Conservation (phyloP, 208 protist species). For the Trichomonas vaginalis region DNA sequence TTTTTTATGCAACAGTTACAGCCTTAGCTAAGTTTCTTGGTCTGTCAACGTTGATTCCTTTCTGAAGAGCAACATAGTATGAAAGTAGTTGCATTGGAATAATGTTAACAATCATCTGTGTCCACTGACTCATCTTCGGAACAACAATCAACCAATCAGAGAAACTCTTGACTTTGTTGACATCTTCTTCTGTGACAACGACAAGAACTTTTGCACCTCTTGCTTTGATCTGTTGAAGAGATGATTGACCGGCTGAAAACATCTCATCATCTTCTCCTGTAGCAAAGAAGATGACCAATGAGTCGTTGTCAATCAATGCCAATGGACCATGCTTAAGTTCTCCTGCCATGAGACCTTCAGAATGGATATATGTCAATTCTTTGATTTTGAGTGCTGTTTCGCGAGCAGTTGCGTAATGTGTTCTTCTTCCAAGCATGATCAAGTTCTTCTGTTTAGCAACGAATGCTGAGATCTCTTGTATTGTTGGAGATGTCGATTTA, state of each 20-base stretch:
- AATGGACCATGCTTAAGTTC: constrained; percentile 28
- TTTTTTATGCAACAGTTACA: constrained; percentile 30
- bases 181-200: background rate
- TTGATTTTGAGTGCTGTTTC: constrained; percentile 31
- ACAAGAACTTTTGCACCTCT: background rate
- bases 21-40: constrained; percentile 32
- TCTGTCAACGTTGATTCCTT: constrained; percentile 30
- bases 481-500: constrained; percentile 6
- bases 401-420: constrained; percentile 38
- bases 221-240: background rate
- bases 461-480: constrained; percentile 34
- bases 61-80: constrained; percentile 21
- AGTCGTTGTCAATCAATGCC: background rate
- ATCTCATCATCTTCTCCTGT: background rate
- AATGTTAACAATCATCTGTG: constrained; percentile 21
- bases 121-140: background rate
- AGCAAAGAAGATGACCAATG: background rate
- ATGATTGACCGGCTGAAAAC: background rate
- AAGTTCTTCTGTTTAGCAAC: constrained; percentile 31
- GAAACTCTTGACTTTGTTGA: background rate
- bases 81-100: constrained; percentile 29
- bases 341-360: constrained; percentile 27
- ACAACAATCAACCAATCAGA: background rate
- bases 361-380: constrained; percentile 30
- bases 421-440: constrained; percentile 44